A percentile compares a stretch with the other conserved stretches of the same genome.
These are phyloP conservation scores for Chaetomium sp. DNA, from an alignment of 2,329 filamentous ascomycete genomes.

Conservation along the genomic window DNA sequence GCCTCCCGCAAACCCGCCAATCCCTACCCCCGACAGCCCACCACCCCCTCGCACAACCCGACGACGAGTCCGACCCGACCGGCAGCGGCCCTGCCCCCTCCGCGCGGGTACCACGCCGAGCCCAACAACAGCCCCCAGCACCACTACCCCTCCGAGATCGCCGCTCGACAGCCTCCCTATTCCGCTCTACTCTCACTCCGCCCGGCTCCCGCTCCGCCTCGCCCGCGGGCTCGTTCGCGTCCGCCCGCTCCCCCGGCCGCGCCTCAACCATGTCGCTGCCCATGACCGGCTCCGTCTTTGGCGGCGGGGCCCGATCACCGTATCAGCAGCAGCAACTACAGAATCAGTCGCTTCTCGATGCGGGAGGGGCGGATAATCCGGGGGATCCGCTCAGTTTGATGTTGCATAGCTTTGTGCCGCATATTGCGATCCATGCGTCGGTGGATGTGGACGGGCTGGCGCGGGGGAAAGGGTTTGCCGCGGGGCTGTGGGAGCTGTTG, in stretches of 20 bases:
- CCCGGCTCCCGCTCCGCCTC: constrained; percentile 63
- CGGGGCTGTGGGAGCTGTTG: constrained; percentile 77
- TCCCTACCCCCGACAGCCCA: constrained; percentile 37
- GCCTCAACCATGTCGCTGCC: neutral
- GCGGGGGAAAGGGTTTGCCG: constrained; percentile 73
- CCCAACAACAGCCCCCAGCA: constrained; percentile 38
- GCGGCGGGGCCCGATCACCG: constrained; percentile 29
- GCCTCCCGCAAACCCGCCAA: constrained; percentile 54
- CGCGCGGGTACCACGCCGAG: constrained; percentile 24
- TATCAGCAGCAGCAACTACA: constrained; percentile 21
- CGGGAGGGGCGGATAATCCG: constrained; percentile 37
- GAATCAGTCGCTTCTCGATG: constrained; percentile 38
- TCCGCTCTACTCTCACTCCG: constrained; percentile 62
- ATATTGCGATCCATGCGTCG: constrained; percentile 82
- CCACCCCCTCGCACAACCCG: constrained; percentile 36
- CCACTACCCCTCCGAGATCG: constrained; percentile 59
- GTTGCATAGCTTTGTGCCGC: constrained; percentile 78
- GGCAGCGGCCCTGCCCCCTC: constrained; percentile 27
- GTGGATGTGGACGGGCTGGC: constrained; percentile 76
- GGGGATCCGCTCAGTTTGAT: constrained; percentile 60
- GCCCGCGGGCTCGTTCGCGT: constrained; percentile 34
- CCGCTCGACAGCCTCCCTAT: constrained; percentile 53
- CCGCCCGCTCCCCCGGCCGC: constrained; percentile 44
- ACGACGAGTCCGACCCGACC: constrained; percentile 40
- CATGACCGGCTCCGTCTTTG: constrained; percentile 54